Conservation (phyloP, 2,329 filamentous ascomycete species). For the Sporothrix humicola region DNA sequence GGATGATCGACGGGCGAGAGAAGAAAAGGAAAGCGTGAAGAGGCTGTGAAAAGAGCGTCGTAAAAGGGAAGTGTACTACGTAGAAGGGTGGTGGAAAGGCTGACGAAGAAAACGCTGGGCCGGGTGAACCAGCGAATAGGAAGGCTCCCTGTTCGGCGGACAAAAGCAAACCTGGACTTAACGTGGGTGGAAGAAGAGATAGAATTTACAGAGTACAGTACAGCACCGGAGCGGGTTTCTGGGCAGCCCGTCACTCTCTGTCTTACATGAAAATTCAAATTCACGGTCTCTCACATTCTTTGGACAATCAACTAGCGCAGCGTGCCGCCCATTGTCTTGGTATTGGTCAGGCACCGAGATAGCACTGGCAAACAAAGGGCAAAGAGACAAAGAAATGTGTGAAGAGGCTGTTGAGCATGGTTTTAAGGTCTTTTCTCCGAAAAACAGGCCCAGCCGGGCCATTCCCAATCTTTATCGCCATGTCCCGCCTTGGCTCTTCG, state of each 20-base stretch:
- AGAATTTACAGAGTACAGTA: no score
- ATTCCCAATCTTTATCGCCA: no score
- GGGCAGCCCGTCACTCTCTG: background rate
- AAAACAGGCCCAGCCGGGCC: no score
- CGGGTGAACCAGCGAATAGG: conserved; percentile 4
- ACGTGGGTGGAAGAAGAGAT: background rate
- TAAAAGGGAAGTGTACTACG: background rate
- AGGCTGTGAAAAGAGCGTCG: background rate
- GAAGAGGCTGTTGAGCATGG: background rate
- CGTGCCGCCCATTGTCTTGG: background rate
- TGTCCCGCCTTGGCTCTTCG: no score
- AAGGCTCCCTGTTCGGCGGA: background rate
- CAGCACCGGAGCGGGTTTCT: background rate
- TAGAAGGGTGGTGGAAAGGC: background rate
- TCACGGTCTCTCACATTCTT: background rate
- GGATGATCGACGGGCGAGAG: no score
- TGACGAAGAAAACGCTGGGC: background rate
- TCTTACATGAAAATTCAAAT: background rate
- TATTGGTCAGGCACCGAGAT: background rate
- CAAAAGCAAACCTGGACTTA: conserved; percentile 2
- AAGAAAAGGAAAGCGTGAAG: background rate
- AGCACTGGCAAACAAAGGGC: no score
- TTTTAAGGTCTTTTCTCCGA: conserved; percentile 6
- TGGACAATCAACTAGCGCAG: background rate
- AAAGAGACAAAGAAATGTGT: background rate